phyloP scores from a whole-genome alignment of 495 filamentous ascomycete species.

The Podospora appendiculata region DNA sequence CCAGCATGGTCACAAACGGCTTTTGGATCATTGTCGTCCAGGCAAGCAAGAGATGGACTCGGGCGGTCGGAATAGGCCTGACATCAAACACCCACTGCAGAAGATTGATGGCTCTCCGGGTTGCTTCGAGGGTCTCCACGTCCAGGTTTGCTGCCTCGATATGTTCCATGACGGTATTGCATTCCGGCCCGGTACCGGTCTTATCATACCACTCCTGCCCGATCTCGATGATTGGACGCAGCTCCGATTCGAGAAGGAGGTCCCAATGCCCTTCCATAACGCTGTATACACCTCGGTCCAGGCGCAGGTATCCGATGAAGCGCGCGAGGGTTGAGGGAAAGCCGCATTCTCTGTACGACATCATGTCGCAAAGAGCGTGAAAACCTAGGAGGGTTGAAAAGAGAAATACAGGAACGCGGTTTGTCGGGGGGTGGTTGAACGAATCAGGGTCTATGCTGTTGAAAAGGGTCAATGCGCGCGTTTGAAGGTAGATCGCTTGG shows the following conservation, averaged over 20 bases:
- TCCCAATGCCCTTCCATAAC: conserved; percentile 19
- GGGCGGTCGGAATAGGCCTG: not conserved
- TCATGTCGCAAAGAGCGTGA: conserved; percentile 39
- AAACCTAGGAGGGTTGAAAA: conserved; percentile 40
- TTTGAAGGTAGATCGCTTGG: conserved; percentile 42
- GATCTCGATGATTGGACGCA: conserved; percentile 15
- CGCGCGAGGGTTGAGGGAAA: conserved; percentile 31
- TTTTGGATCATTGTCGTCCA: conserved; percentile 15
- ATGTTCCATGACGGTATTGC: conserved; percentile 14
- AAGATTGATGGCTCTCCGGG: conserved; percentile 9
- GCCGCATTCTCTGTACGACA: conserved; percentile 19
- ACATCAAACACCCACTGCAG: conserved; percentile 22
- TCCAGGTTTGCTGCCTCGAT: conserved; percentile 1
- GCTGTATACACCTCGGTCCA: conserved; percentile 37
- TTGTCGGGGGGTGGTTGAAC: conserved; percentile 16
- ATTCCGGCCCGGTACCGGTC: conserved; percentile 13
- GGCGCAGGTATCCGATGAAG: conserved; percentile 30
- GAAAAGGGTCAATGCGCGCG: conserved; percentile 37
- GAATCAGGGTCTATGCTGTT: conserved; percentile 24
- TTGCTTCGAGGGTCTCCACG: conserved; percentile 1
- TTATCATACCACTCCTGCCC: conserved; percentile 7
- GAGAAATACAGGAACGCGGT: conserved; percentile 38
- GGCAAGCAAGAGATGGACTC: conserved; percentile 10
- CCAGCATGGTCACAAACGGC: conserved; percentile 16
- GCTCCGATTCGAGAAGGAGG: conserved; percentile 11